Evolutionary conservation across 2,329 filamentous ascomycete genomes (phyloP), one percentile per base, ranked within the genome.

Genomic region (Pseudogymnoascus sp.): DNA sequence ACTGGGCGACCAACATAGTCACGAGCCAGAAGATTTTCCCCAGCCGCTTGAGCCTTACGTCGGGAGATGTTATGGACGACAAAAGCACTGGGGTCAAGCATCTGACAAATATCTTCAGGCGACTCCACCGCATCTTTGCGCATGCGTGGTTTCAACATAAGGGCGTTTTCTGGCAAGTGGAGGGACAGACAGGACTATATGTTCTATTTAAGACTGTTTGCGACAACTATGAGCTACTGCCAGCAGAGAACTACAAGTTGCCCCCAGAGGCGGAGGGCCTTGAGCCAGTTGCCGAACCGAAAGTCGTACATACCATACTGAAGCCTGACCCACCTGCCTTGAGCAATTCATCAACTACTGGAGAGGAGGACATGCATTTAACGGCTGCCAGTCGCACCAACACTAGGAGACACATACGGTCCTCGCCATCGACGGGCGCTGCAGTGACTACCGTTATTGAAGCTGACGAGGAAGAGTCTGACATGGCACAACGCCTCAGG

Each of bases 111-210:
- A 93, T 99, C 64, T 97, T 99, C 76, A 85, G 95, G 63, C 85
- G 95, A 12, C 84, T 97, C 60, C 96, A 99, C 75, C 86, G 95
- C 65, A 97, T 99, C 76, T 99, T 97, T 73, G 95, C 95, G 57
- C 95, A 99, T 74, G 95, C 95, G 6, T 99, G 95, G 95, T 99
- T 97, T 75, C 92, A 97, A 77, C 95, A 99, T 75, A 86, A 93
- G 54, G 89, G 89, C 63, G 91, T 97, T 62, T 99, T 97, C 75
- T 97, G 93, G 92, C 86, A 90, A 42, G 88, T 97, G 1, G 95
- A 99, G 77, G 85, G 85, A 8, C 86, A 92, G 73, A 91, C 91
- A n/a, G 95, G 95, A 0, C 79, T 99, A 10, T 99, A 99, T 74
- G 85, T 96, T 64, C 88, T 99, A 72, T 99, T 97, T 82, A 97